Conservation (phyloP, 1,284 basidiomycete species). For the Leccinum variabile region DNA sequence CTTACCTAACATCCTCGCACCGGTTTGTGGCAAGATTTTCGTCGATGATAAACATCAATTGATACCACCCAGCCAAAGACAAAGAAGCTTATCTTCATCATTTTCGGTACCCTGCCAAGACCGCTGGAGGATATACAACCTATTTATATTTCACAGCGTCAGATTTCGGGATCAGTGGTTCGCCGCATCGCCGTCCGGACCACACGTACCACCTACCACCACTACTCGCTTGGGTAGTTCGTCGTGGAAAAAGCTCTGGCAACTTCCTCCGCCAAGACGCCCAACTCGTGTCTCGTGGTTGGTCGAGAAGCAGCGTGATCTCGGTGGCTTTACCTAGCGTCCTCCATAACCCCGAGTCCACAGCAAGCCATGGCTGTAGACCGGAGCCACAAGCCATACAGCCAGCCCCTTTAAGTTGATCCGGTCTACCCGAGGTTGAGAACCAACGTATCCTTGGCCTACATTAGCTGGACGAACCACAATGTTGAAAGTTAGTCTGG, state of each 20-base stretch:
- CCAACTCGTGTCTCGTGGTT: background rate
- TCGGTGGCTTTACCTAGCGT: background rate
- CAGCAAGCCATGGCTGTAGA: background rate
- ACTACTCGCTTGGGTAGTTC: background rate
- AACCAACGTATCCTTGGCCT: too few relatives aligned
- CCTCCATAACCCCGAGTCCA: background rate
- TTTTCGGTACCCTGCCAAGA: background rate
- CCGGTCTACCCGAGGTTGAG: too few relatives aligned
- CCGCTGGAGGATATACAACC: background rate
- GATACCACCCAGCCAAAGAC: background rate
- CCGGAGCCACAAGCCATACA: background rate
- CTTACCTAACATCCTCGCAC: background rate
- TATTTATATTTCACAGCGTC: background rate
- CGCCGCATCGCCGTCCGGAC: background rate
- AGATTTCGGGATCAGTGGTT: background rate
- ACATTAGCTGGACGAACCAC: background rate
- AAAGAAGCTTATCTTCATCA: background rate
- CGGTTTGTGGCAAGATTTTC: background rate
- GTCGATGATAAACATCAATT: background rate
- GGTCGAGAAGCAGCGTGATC: background rate
- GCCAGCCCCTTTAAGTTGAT: background rate
- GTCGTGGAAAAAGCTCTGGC: background rate
- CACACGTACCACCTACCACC: background rate
- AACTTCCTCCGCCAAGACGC: background rate
- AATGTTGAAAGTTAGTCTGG: background rate